These are phyloP conservation scores for Xylaria polymorpha DNA, from an alignment of 2,329 filamentous ascomycete species.

Conservation along the genomic window DNA sequence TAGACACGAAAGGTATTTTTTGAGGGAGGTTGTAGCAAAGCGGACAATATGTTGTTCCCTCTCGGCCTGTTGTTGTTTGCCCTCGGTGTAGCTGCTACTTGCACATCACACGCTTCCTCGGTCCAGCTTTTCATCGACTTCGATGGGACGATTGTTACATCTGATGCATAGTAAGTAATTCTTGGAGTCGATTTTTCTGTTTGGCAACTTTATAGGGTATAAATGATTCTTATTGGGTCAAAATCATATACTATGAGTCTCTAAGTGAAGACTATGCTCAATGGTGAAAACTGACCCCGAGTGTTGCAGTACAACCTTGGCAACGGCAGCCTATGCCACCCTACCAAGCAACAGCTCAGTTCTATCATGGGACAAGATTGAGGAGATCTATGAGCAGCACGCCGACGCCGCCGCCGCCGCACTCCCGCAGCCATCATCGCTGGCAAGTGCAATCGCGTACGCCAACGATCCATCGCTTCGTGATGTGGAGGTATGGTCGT, in stretches of 20 bases:
- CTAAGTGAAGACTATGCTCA: not conserved
- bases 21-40: not conserved
- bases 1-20: not conserved
- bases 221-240: not conserved
- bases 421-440: constrained; percentile 19
- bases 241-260: not conserved
- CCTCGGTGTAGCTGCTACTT: constrained; percentile 7
- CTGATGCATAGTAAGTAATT: constrained; percentile 24
- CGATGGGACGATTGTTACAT: constrained; percentile 32
- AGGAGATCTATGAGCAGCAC: constrained; percentile 24
- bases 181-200: not conserved
- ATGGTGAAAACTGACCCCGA: not conserved
- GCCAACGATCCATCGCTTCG: constrained; percentile 26
- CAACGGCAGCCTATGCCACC: constrained; percentile 31
- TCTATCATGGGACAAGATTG: constrained; percentile 32
- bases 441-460: constrained; percentile 23
- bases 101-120: constrained; percentile 7
- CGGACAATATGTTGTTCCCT: not conserved
- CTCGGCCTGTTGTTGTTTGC: constrained; percentile 11
- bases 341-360: constrained; percentile 28
- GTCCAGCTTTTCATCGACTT: constrained; percentile 34
- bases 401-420: constrained; percentile 23
- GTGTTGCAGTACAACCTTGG: constrained; percentile 16
- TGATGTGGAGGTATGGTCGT: constrained; percentile 29
- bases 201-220: not conserved